Evolutionary conservation across 1,284 basidiomycete genomes (phyloP).

Genomic region (Ganoderma lucidum): DNA sequence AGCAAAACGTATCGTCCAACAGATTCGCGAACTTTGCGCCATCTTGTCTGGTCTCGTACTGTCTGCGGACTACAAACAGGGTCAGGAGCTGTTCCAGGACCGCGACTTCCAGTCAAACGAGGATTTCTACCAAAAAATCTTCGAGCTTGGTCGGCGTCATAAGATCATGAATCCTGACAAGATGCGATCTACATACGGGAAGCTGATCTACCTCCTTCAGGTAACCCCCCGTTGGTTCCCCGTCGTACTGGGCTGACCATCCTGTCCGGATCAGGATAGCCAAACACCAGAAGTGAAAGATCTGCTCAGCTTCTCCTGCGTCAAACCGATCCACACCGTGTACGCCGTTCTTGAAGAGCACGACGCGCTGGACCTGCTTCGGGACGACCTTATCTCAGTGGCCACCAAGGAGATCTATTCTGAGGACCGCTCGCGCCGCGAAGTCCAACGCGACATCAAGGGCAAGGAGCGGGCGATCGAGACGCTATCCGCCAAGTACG

Average conservation of each 20-base stretch:
- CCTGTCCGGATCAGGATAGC: constrained; percentile 64
- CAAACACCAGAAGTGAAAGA: constrained; percentile 80
- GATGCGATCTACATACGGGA: constrained; percentile 88
- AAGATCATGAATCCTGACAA: constrained; percentile 89
- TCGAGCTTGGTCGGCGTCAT: constrained; percentile 82
- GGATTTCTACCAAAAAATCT: constrained; percentile 78
- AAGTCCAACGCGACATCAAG: constrained; percentile 82
- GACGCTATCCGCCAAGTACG: constrained; percentile 67
- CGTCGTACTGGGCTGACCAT: not conserved
- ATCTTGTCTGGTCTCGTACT: constrained; percentile 82
- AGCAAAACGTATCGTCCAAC: constrained; percentile 81
- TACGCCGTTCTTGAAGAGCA: constrained; percentile 68
- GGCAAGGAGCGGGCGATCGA: constrained; percentile 84
- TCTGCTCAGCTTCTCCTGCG: constrained; percentile 76
- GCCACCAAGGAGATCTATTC: constrained; percentile 84
- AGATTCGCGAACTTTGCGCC: constrained; percentile 84
- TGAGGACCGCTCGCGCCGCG: constrained; percentile 72
- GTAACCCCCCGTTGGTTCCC: constrained; percentile 44
- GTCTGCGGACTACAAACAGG: constrained; percentile 83
- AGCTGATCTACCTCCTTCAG: constrained; percentile 83
- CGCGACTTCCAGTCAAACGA: constrained; percentile 80
- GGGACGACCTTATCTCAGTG: constrained; percentile 72
- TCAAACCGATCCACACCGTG: constrained; percentile 78
- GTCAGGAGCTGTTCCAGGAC: constrained; percentile 82
- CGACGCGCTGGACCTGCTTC: constrained; percentile 69